Evolutionary conservation across 108 stramenopile genomes (phyloP), one percentile per base, ranked within the genome.

Genomic region (Conticribra guillardii): DNA sequence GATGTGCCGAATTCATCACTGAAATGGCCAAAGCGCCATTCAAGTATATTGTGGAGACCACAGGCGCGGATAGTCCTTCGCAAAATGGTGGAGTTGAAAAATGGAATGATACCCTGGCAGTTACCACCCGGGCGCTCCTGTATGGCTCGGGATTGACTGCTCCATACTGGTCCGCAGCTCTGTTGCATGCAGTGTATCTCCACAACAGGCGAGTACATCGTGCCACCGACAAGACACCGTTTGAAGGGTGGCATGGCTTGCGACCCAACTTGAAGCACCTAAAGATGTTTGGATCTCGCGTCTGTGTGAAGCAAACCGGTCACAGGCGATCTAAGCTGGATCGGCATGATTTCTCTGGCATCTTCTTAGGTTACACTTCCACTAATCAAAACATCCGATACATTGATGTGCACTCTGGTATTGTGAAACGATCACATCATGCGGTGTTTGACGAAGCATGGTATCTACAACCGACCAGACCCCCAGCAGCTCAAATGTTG

Each of bases 401-500:
- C 46, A 47, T 47, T 4, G 46, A 47, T 4, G 52, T 53, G 3
- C 52, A 23, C 22, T 2, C 52, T 19, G 52, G 52, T 23, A 21
- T 53, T 1, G 52, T 53, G 22, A 53, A 53, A 24, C 22, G 23
- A 2, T 53, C 52, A 1, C 52, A 53, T 24, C 52, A 53, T 24
- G 52, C 52, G 52, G 52, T 53, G 4, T 47, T 47, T 18, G 46
- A 47, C 46, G 4, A 47, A 47, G 46, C 46, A 17, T 47, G 46
- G 46, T 53, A 53, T 24, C 52, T 53, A 21, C 52, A 53, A 24
- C 52, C 52, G 22, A 53, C 16, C 2, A 16, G 52, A 53, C 52
- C 52, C 2, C 52, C 52, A 53, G 52, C 52, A 21, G 22, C 52
- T 19, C 52, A 53, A 53, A 19, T 19, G 23, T 53, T 53, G 46